These are phyloP conservation scores for Aspergillus jensenii DNA, from an alignment of 2,329 filamentous ascomycete genomes.

Conservation along the genomic window DNA sequence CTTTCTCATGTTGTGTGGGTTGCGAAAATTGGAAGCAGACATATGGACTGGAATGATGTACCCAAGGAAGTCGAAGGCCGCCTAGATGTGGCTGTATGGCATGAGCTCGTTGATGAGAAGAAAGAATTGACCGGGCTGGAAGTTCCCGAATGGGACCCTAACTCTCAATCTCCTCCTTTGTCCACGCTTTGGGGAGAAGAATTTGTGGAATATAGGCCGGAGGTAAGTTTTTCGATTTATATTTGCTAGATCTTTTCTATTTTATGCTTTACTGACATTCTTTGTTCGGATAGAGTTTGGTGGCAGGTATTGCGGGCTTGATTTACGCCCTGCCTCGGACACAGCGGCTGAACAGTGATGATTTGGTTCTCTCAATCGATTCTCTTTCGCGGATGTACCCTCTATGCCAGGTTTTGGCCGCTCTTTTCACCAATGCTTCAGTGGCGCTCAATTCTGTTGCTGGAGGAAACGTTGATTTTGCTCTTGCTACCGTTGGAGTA, in stretches of 20 bases:
- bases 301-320: constrained; percentile 79
- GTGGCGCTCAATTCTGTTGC: constrained; percentile 88
- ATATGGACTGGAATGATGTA: constrained; percentile 93
- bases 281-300: constrained; percentile 63
- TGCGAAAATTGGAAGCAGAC: constrained; percentile 82
- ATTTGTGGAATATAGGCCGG: constrained; percentile 77
- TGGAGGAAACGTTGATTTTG: constrained; percentile 68
- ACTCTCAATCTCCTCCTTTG: constrained; percentile 48
- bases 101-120: constrained; percentile 76
- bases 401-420: constrained; percentile 74
- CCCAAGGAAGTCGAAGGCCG: constrained; percentile 72
- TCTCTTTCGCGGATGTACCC: constrained; percentile 77
- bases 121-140: constrained; percentile 59
- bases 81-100: constrained; percentile 87
- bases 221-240: constrained; percentile 40
- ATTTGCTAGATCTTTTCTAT: not conserved
- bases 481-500: constrained; percentile 69
- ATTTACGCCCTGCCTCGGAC: constrained; percentile 71
- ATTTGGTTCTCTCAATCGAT: constrained; percentile 83
- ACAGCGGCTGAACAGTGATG: constrained; percentile 70
- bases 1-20: constrained; percentile 87
- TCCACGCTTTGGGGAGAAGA: constrained; percentile 55
- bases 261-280: not conserved
- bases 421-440: constrained; percentile 80
- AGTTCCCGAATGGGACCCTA: constrained; percentile 63